These are phyloP conservation scores for Moringa oleifera DNA, from an alignment of 345 rosid species.

Conservation along the genomic window DNA sequence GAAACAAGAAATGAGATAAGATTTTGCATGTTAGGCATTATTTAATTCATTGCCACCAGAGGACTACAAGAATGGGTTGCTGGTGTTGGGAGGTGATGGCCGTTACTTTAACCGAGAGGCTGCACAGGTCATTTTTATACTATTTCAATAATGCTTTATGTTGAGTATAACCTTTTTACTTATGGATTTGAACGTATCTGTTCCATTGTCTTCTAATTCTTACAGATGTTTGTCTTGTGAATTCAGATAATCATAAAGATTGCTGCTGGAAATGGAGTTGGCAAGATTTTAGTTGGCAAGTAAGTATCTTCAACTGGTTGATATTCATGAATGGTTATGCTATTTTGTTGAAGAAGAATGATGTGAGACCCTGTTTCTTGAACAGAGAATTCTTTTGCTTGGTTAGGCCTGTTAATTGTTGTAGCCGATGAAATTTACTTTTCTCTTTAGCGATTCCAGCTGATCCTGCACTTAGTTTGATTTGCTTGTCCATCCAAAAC, in stretches of 20 bases:
- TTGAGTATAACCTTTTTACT: not conserved
- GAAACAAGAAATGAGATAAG: not conserved
- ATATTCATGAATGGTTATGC: not conserved
- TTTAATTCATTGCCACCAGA: constrained; percentile 75
- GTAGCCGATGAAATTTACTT: not conserved
- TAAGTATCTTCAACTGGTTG: constrained; percentile 30
- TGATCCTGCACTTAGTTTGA: not conserved
- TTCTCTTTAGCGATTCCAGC: not conserved
- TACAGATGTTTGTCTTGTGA: constrained; percentile 15
- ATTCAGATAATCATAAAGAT: constrained; percentile 83
- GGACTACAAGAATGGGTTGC: constrained; percentile 67
- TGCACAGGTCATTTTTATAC: constrained; percentile 54
- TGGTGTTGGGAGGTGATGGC: constrained; percentile 95
- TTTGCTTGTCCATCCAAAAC: not conserved
- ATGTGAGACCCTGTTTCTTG: not conserved
- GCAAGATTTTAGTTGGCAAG: constrained; percentile 77
- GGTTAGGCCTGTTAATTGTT: not conserved
- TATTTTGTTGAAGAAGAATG: not conserved
- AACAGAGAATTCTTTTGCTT: not conserved
- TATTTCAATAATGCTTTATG: not conserved
- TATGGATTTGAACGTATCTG: not conserved
- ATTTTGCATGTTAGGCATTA: constrained; percentile 48
- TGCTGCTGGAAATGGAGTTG: constrained; percentile 94
- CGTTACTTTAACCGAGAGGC: constrained; percentile 86
- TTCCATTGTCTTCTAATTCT: constrained; percentile 8